Evolutionary conservation across 129 eudicot genomes (phyloP).

Genomic region (Tanacetum coccineum): DNA sequence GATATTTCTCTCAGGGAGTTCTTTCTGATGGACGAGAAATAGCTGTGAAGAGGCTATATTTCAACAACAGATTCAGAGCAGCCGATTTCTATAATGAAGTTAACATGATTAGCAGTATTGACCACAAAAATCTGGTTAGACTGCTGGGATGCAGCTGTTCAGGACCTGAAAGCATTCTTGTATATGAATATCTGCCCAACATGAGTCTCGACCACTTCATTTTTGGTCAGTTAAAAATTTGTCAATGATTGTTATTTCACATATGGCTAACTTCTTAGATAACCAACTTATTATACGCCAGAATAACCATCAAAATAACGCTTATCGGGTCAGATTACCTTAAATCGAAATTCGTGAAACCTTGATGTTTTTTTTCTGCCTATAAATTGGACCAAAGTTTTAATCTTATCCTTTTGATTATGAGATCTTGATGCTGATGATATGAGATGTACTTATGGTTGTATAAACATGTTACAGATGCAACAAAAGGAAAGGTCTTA

Average conservation of each 20-base stretch:
- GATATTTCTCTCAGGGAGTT: constrained; percentile 49
- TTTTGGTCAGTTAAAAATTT: constrained; percentile 37
- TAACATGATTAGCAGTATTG: constrained; percentile 64
- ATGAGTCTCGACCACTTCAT: constrained; percentile 77
- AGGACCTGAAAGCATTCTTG: constrained; percentile 82
- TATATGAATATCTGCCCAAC: constrained; percentile 69
- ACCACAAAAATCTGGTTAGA: constrained; percentile 76
- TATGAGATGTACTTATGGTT: not conserved
- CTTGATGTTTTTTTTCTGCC: too few species aligned
- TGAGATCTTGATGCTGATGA: not conserved
- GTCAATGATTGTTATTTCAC: not conserved
- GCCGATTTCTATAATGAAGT: constrained; percentile 87
- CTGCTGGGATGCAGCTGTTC: constrained; percentile 80
- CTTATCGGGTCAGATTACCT: not conserved
- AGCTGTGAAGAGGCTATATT: constrained; percentile 89
- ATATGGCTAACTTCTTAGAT: not conserved
- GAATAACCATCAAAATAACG: not conserved
- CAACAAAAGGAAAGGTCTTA: constrained; percentile 45
- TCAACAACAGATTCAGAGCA: constrained; percentile 81
- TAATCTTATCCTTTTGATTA: not conserved
- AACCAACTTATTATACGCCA: too few species aligned
- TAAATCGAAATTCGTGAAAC: not conserved
- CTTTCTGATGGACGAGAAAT: constrained; percentile 84
- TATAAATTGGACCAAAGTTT: too few species aligned
- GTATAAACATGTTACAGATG: constrained; percentile 34